Base-by-base conservation (phyloP, 2,329 filamentous ascomycete species). In the Leptographium radiaticola region DNA sequence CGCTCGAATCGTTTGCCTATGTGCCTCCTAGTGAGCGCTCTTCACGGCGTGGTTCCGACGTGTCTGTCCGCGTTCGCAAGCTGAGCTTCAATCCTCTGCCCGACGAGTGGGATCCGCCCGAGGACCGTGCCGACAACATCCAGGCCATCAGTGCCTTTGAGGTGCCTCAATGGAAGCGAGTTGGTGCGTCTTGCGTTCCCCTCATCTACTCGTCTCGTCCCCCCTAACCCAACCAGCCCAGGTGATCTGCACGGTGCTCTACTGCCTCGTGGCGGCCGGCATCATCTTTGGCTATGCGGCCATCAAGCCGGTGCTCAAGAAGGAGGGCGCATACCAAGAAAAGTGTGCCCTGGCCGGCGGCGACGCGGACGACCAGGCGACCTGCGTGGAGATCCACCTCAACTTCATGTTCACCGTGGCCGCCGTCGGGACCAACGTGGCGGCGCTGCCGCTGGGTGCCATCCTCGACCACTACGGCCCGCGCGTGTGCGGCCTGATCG, bases 381-480 rank as follows among this genome's bases (percentile, higher is more conserved):
- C 66, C n/a, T 78, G 67, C 64, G 69, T 74, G 55, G 79, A 80
- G 62, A 79, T 82, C 52, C 75, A 75, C 56, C 76, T 95, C 54
- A 95, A 95, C 66, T 72, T 95, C 60, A 95, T 95, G 87, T 95
- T 95, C 73, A 94, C 89, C 7, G 78, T 89, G 43, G 89, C 89
- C 13, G 89, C 89, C 15, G 89, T 95, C 11, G 86, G 80, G 8
- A 94, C 89, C 42, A 95, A 95, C 62, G 85, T 95, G 13, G 87
- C 83, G 43, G 89, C 90, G 13, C 75, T 95, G 8, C 87, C 89
- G 2, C 82, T 95, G 12, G 90, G 90, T 47, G 87, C 87, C 3
- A 84, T 95, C 46, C 77, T 95, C 25, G 90, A 95, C 68, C 76
- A 81, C 57, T 90, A 80, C 63, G 90, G 90, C 1, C 90, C 90